A percentile compares a stretch with the other conserved stretches of the same genome.
Evolutionary conservation across 768 basidiomycete species (phyloP).

Genomic region (Gymnopilus dilepis): DNA sequence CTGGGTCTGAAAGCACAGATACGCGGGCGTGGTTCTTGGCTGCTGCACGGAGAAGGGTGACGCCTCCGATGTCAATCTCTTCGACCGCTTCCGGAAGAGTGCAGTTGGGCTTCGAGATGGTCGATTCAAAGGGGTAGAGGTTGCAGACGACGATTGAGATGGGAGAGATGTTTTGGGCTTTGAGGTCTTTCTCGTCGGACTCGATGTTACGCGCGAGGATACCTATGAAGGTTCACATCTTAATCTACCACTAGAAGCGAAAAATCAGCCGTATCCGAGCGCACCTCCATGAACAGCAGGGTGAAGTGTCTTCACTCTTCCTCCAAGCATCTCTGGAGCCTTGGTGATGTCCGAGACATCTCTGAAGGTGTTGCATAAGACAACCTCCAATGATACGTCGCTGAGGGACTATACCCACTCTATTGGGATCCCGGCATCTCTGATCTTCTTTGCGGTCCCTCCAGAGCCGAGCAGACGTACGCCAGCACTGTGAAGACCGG

Average conservation of each 20-base stretch:
- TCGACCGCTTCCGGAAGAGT: constrained; percentile 93
- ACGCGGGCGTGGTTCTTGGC: constrained; percentile 98
- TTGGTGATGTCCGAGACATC: constrained; percentile 98
- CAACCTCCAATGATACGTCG: not conserved
- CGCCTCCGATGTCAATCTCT: constrained; percentile 98
- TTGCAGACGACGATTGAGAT: constrained; percentile 99
- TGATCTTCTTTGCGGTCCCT: constrained; percentile 97
- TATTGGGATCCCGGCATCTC: constrained; percentile 90
- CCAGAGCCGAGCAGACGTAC: constrained; percentile 93
- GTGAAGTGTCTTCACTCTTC: constrained; percentile 97
- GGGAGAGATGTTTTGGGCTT: constrained; percentile 82
- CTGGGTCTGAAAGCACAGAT: constrained; percentile 85
- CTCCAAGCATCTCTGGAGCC: constrained; percentile 98
- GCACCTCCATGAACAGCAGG: constrained; percentile 96
- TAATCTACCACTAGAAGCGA: not conserved
- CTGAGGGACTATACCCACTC: constrained; percentile 59
- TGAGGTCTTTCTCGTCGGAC: constrained; percentile 87
- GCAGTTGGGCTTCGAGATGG: constrained; percentile 87
- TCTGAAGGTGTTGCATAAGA: constrained; percentile 46
- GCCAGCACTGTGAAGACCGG: constrained; percentile 79
- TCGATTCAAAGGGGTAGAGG: constrained; percentile 94
- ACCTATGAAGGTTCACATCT: constrained; percentile 49
- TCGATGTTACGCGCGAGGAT: constrained; percentile 93
- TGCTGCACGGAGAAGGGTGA: constrained; percentile 95
- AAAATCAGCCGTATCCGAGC: not conserved